Percentiles rank a stretch among this genome's conserved stretches.
These are phyloP conservation scores for Salmacisia buchloeana DNA, from an alignment of 1,284 basidiomycete species.

Conservation along the genomic window DNA sequence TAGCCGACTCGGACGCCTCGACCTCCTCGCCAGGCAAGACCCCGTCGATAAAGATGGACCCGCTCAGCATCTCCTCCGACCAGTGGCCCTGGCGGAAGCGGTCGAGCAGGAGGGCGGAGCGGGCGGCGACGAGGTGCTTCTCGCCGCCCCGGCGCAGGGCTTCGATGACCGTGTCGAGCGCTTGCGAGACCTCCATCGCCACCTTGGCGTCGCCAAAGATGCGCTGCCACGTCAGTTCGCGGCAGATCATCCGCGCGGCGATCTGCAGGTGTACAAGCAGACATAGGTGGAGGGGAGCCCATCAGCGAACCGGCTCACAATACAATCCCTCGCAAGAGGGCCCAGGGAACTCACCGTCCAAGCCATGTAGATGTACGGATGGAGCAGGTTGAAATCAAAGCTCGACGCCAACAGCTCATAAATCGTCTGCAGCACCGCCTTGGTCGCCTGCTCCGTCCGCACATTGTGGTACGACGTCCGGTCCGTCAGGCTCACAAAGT, in stretches of 20 bases:
- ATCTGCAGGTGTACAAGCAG: background rate
- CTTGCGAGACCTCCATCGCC: constrained; percentile 8
- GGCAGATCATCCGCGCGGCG: constrained; percentile 11
- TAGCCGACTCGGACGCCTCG: background rate
- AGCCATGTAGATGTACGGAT: constrained; percentile 15
- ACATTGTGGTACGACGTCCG: constrained; percentile 4
- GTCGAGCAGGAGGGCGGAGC: constrained; percentile 13
- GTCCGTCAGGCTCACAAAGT: constrained; percentile 12
- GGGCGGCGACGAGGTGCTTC: constrained; percentile 10
- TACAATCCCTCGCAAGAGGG: background rate
- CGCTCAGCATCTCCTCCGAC: constrained; percentile 13
- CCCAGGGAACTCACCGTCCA: constrained; percentile 15
- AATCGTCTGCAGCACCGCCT: constrained; percentile 10
- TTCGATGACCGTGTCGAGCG: constrained; percentile 10
- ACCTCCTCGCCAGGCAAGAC: constrained; percentile 15
- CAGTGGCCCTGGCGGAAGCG: constrained; percentile 11
- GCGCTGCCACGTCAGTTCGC: constrained; percentile 9
- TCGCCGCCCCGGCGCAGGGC: constrained; percentile 14
- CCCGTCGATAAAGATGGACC: constrained; percentile 15
- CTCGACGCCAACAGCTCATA: constrained; percentile 10
- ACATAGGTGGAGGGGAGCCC: background rate
- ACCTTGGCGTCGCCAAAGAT: constrained; percentile 3
- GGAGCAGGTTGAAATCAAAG: constrained; percentile 16
- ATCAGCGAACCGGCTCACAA: background rate
- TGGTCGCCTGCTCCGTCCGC: constrained; percentile 8